Evolutionary conservation across 2,329 filamentous ascomycete genomes (phyloP), one percentile per base, ranked within the genome.

Genomic region (Sporothrix brasiliensis): DNA sequence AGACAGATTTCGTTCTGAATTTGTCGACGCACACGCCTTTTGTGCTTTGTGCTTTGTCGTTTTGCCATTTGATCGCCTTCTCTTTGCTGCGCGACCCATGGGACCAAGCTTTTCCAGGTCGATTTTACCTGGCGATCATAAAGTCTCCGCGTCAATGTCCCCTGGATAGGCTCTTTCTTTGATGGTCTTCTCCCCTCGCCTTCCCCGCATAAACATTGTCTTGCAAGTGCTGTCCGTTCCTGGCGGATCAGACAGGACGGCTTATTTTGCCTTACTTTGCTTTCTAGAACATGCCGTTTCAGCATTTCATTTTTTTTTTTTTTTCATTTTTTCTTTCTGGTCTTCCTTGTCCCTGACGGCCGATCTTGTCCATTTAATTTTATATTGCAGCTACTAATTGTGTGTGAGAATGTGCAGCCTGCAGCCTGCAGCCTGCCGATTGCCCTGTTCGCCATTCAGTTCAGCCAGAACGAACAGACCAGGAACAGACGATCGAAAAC

Each of bases 231-330:
- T 56, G 41, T 27, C 44, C 52, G 50, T 67, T 50, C 47, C 19
- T 54, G 41, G 68, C 44, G 65, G 68, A 71, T 72, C 71, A 72
- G 44, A 71, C 71, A 69, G 27, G 13, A 61, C 24, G 61, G 19
- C 60, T 65, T 52, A 68, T 73, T 72, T 72, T 73, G 63, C 69
- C 69, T 27, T 34, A 34, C 44, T 27, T 56, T 63, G 27, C 56
- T 30, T 69, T 54, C 65, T 69, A 30, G 63, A 58, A 50, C n/a
- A 49, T 66, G 52, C 27, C 58, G 69, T 71, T 73, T 72, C 71
- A 71, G 67, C 10, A 54, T 56, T 14, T 44, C 7, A 16, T 14
- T 50, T 11, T 19, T 50, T 14, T 39, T 39, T 5, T n/a, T 5
- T 11, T 19, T 50, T 14, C 21, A 24, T 5, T n/a, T 5, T 14